Percentiles rank a stretch among this genome's conserved stretches.
phyloP scores from a whole-genome alignment of 169 alveolate species.

The Plasmodium coatneyi region DNA sequence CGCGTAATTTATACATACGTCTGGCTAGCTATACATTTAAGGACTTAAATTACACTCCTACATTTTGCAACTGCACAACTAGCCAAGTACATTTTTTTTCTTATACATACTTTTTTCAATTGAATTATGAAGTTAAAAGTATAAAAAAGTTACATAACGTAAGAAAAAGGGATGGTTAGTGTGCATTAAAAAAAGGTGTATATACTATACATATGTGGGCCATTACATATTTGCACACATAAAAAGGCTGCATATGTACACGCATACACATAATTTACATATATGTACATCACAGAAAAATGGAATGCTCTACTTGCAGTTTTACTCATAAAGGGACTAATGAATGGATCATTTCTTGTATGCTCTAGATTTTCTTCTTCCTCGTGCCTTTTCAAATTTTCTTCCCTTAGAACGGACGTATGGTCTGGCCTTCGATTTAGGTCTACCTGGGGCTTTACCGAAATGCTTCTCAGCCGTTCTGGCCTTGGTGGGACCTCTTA shows the following conservation, averaged over 20 bases:
- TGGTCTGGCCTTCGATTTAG: conserved; percentile 93
- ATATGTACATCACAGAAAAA: conserved; percentile 69
- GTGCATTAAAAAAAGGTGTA: conserved; percentile 12
- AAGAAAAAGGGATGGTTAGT: background rate
- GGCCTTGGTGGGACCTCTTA: conserved; percentile 96
- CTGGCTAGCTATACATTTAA: background rate
- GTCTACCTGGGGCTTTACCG: conserved; percentile 96
- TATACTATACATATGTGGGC: background rate
- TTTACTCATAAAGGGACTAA: conserved; percentile 11
- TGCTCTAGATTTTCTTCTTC: conserved; percentile 93
- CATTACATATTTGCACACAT: background rate
- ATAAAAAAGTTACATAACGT: conserved; percentile 11
- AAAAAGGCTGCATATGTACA: background rate
- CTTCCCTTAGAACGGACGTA: conserved; percentile 93
- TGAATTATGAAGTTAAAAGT: background rate
- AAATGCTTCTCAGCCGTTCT: conserved; percentile 96
- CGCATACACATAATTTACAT: background rate
- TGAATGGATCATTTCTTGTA: conserved; percentile 81
- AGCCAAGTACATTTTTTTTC: background rate
- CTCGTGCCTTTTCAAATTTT: conserved; percentile 95
- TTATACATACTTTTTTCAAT: background rate
- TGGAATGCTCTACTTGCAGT: conserved; percentile 8
- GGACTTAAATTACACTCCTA: background rate
- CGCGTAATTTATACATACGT: background rate
- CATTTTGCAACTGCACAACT: background rate